Evolutionary conservation across 208 protist species (phyloP).

Genomic region (Herpetomonas samuelpessoai): DNA sequence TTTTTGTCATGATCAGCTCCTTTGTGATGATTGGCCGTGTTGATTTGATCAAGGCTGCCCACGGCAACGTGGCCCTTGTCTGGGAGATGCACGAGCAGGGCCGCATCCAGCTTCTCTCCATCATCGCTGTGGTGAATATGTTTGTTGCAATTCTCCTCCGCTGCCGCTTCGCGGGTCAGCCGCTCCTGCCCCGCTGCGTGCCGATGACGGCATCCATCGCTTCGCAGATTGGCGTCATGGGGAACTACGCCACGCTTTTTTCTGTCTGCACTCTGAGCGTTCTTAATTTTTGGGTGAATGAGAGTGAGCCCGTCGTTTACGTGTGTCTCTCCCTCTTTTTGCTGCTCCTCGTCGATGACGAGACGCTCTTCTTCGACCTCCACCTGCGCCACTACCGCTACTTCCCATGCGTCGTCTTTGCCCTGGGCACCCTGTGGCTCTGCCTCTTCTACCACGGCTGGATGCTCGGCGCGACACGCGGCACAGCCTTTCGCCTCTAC

Average conservation of each 20-base stretch:
- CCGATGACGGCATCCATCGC: constrained; percentile 24
- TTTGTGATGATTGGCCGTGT: constrained; percentile 23
- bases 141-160: constrained; percentile 69
- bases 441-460: constrained; percentile 49
- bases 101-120: constrained; percentile 47
- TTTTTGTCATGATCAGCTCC: constrained; percentile 16
- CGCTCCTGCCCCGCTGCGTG: constrained; percentile 49
- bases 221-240: constrained; percentile 33
- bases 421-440: constrained; percentile 41
- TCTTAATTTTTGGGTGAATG: constrained; percentile 61
- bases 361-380: constrained; percentile 43
- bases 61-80: constrained; percentile 23
- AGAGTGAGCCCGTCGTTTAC: constrained; percentile 63
- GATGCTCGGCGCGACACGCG: constrained; percentile 8
- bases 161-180: constrained; percentile 45
- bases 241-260: constrained; percentile 59
- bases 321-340: constrained; percentile 55
- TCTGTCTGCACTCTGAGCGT: constrained; percentile 36
- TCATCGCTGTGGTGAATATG: constrained; percentile 42
- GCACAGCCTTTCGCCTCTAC: constrained; percentile 11
- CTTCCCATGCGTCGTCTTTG: constrained; percentile 47
- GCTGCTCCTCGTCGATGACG: constrained; percentile 74
- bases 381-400: constrained; percentile 55
- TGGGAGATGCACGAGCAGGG: constrained; percentile 68
- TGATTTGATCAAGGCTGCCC: constrained; percentile 11